Conservation (phyloP, 331 rosid species). For the Quercus phellos region DNA sequence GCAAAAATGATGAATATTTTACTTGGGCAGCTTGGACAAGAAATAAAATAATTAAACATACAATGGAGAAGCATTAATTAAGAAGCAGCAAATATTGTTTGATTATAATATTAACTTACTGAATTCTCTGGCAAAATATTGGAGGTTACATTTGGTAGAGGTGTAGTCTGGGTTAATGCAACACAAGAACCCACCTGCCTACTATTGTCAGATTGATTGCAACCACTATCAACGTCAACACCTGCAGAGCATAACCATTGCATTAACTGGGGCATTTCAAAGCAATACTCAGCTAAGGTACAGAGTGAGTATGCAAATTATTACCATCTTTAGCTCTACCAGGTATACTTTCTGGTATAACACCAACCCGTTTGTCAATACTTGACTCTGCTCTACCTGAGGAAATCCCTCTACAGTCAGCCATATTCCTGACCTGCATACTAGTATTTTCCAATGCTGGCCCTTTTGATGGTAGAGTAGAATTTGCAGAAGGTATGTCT, state of each 20-base stretch:
- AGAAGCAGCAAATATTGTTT: constrained; percentile 12
- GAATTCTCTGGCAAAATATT: constrained; percentile 29
- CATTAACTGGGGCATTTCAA: constrained; percentile 7
- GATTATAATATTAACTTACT: constrained; percentile 44
- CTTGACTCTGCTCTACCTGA: constrained; percentile 38
- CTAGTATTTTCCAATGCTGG: constrained; percentile 25
- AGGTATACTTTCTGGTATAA: constrained; percentile 42
- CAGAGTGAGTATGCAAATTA: constrained; percentile 16
- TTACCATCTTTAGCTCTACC: constrained; percentile 48
- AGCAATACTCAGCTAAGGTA: background rate
- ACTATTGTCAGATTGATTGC: constrained; percentile 38
- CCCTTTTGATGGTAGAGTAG: constrained; percentile 38
- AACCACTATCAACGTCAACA: constrained; percentile 26
- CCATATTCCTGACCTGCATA: constrained; percentile 28
- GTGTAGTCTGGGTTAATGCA: constrained; percentile 29
- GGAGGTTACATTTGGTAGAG: constrained; percentile 38
- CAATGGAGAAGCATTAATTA: background rate
- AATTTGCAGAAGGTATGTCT: constrained; percentile 34
- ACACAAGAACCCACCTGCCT: constrained; percentile 36
- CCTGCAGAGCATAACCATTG: constrained; percentile 43
- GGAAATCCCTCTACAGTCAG: constrained; percentile 36
- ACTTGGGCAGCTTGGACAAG: background rate
- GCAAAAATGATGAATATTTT: background rate
- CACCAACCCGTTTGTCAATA: constrained; percentile 33
- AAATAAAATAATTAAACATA: background rate